Percentiles rank a stretch among this genome's conserved stretches.
Conservation (phyloP, 257 asterid species). For the Ehretia macrophylla region DNA sequence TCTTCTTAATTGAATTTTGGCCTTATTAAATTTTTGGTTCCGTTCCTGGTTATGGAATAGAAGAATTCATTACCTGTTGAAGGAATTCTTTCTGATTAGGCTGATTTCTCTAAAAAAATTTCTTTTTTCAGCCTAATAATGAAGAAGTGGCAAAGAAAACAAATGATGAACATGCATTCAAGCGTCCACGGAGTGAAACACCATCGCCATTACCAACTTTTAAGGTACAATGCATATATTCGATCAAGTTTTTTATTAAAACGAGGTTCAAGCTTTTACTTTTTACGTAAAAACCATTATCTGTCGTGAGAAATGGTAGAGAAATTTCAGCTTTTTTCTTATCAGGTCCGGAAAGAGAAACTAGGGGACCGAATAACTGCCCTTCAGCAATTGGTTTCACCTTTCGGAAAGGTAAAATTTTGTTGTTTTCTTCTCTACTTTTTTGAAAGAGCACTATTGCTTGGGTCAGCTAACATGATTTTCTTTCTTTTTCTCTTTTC, state of each 20-base stretch:
- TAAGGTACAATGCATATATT: constrained; percentile 35
- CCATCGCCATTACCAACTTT: constrained; percentile 77
- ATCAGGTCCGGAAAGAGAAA: constrained; percentile 90
- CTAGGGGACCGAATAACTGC: constrained; percentile 95
- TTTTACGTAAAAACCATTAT: constrained; percentile 16
- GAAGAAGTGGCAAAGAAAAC: constrained; percentile 34
- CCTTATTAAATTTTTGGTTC: not conserved
- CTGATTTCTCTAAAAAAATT: too few relatives aligned
- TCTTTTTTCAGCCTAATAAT: constrained; percentile 26
- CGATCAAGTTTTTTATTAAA: constrained; percentile 11
- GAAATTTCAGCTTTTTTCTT: constrained; percentile 26
- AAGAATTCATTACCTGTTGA: not conserved
- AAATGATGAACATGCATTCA: constrained; percentile 33
- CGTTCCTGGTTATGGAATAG: not conserved
- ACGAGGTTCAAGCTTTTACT: constrained; percentile 20
- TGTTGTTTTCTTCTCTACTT: constrained; percentile 12
- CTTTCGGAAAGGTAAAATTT: constrained; percentile 83
- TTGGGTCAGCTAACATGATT: not conserved
- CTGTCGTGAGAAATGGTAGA: constrained; percentile 32
- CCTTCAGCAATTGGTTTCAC: constrained; percentile 92
- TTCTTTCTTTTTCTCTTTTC: not conserved
- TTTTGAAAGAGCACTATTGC: not conserved
- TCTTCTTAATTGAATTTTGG: too few relatives aligned
- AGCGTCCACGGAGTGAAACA: constrained; percentile 58
- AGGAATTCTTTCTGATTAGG: too few relatives aligned